Conservation (phyloP, 345 rosid genomes). For the Punica granatum region DNA sequence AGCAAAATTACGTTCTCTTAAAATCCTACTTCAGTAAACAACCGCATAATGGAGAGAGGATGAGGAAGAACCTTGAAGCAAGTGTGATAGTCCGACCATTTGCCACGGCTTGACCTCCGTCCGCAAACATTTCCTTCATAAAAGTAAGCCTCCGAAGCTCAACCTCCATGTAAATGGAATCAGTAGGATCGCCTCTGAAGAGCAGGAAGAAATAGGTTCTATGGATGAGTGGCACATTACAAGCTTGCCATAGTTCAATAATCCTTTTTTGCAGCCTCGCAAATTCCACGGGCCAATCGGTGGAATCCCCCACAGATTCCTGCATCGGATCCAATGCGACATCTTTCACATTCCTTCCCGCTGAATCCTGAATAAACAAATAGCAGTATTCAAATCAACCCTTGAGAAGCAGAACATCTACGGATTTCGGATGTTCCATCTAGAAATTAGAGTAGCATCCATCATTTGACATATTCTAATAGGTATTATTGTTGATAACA, state of each 20-base stretch:
- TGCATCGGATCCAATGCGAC: slow-evolving; percentile 54
- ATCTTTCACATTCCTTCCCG: slow-evolving; percentile 40
- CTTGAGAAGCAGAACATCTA: not conserved
- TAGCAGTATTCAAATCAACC: not conserved
- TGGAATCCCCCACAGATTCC: slow-evolving; percentile 27
- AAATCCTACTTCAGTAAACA: too few relatives aligned
- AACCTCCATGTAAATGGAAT: slow-evolving; percentile 88
- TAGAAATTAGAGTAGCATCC: not conserved
- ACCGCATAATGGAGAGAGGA: slow-evolving; percentile 9
- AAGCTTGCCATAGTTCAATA: slow-evolving; percentile 79
- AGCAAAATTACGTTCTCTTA: too few relatives aligned
- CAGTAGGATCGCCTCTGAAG: slow-evolving; percentile 82
- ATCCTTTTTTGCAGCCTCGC: slow-evolving; percentile 55
- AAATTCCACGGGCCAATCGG: slow-evolving; percentile 59
- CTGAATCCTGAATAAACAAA: slow-evolving; percentile 6
- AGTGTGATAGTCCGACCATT: slow-evolving; percentile 50
- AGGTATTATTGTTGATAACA: not conserved
- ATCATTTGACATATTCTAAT: not conserved
- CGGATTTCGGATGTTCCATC: not conserved
- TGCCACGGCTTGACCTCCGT: slow-evolving; percentile 44
- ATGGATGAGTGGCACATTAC: slow-evolving; percentile 77
- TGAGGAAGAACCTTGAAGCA: slow-evolving; percentile 56
- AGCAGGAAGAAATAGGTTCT: slow-evolving; percentile 94
- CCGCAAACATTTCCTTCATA: slow-evolving; percentile 72
- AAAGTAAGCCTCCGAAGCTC: slow-evolving; percentile 83